Evolutionary conservation across 768 basidiomycete species (phyloP).

Genomic region (Pholiota conissans): DNA sequence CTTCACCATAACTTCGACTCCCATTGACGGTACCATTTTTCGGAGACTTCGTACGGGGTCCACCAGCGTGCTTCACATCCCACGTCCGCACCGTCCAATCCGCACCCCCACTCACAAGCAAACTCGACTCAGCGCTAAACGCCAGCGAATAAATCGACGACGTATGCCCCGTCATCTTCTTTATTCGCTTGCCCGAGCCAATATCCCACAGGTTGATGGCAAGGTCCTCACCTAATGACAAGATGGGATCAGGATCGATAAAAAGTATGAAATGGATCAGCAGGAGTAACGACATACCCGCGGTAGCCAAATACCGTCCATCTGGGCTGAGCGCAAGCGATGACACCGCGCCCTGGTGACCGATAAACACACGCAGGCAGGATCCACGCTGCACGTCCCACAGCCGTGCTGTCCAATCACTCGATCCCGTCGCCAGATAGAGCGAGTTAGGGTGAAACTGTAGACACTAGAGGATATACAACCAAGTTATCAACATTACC

Average conservation of each 20-base stretch:
- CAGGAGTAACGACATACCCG: constrained; percentile 48
- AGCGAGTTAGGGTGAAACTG: constrained; percentile 97
- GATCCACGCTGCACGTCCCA: constrained; percentile 98
- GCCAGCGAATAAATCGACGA: constrained; percentile 87
- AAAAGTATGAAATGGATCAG: not conserved
- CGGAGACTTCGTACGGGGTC: constrained; percentile 52
- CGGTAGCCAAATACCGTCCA: constrained; percentile 90
- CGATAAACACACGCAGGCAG: constrained; percentile 93
- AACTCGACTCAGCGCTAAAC: constrained; percentile 88
- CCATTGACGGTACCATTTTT: constrained; percentile 49
- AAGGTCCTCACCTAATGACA: constrained; percentile 74
- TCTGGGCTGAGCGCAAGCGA: constrained; percentile 90
- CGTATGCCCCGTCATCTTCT: constrained; percentile 94
- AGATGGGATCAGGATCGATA: not conserved
- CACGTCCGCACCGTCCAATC: constrained; percentile 99
- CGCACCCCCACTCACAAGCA: constrained; percentile 88
- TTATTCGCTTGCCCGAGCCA: constrained; percentile 90
- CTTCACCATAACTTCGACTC: constrained; percentile 44
- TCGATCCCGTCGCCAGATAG: constrained; percentile 95
- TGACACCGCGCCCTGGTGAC: constrained; percentile 88
- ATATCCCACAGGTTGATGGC: constrained; percentile 97
- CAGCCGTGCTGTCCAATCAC: constrained; percentile 91
- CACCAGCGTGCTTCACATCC: constrained; percentile 87
- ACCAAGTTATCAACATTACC: constrained; percentile 1
- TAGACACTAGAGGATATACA: constrained; percentile 62